Evolutionary conservation across 2,329 filamentous ascomycete species (phyloP).

Genomic region (Pseudogymnoascus pannorum): DNA sequence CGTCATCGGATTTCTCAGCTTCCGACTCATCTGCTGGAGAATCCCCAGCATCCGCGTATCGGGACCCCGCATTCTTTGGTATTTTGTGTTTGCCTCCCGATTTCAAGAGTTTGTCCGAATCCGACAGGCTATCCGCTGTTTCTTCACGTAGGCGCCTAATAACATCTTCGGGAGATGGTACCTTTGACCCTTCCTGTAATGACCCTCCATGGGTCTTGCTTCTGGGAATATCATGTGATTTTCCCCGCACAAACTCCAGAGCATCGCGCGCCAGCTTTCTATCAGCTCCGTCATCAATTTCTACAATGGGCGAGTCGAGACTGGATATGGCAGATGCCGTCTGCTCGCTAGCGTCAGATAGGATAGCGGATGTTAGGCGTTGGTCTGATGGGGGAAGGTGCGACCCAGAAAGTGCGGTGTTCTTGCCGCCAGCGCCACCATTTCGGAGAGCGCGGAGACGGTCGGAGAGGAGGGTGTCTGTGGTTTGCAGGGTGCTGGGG

Average conservation of each 20-base stretch:
- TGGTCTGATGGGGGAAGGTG: conserved; percentile 1
- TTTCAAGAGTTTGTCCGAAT: not conserved
- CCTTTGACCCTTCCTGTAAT: not conserved
- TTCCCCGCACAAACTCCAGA: not conserved
- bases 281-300: conserved; percentile 1
- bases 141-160: not conserved
- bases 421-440: not conserved
- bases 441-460: not conserved
- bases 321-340: not conserved
- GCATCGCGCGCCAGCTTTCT: not conserved
- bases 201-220: not conserved
- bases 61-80: not conserved
- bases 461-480: not conserved
- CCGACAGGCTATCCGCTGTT: not conserved
- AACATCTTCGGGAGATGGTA: not conserved
- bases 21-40: conserved; percentile 37
- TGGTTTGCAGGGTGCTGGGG: not conserved
- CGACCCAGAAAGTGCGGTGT: not conserved
- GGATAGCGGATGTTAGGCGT: not conserved
- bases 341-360: not conserved
- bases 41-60: not conserved
- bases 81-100: not conserved
- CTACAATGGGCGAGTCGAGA: not conserved
- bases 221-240: not conserved
- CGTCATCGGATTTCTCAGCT: conserved; percentile 29